phyloP scores from a whole-genome alignment of 2,329 filamentous ascomycete species.

The Ophiostoma novo-ulmi region DNA sequence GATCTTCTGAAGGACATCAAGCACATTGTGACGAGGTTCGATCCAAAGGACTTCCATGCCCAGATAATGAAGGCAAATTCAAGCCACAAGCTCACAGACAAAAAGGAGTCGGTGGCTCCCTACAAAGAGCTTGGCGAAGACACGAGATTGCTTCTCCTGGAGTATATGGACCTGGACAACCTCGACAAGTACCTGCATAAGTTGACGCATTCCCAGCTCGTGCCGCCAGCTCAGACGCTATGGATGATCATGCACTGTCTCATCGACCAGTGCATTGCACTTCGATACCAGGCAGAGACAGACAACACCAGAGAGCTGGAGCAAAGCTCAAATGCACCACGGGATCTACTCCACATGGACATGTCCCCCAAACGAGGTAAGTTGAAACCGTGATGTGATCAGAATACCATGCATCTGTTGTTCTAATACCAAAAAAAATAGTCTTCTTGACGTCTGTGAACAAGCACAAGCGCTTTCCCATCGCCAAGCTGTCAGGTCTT shows the following conservation, averaged over 20 bases:
- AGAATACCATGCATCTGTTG: no score
- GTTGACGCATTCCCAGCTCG: not conserved
- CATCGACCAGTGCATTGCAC: constrained; percentile 10
- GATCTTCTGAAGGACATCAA: not conserved
- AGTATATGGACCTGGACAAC: constrained; percentile 10
- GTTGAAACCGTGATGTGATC: not conserved
- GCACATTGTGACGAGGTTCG: not conserved
- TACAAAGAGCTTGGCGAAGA: not conserved
- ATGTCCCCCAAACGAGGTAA: constrained; percentile 23
- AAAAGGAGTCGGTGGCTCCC: not conserved
- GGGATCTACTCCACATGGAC: constrained; percentile 21
- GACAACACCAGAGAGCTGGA: not conserved
- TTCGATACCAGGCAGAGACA: not conserved
- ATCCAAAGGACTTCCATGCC: not conserved
- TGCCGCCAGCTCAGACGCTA: not conserved
- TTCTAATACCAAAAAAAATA: not conserved
- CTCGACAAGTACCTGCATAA: constrained; percentile 3
- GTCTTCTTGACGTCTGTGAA: not conserved
- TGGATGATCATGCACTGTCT: constrained; percentile 15
- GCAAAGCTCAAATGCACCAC: not conserved
- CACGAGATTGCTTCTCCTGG: not conserved
- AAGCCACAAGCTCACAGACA: not conserved
- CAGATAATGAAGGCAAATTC: not conserved
- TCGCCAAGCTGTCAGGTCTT: not conserved
- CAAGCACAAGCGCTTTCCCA: constrained; percentile 18